phyloP scores from a whole-genome alignment of 2,329 filamentous ascomycete species.

The Furcasterigmium furcatum region DNA sequence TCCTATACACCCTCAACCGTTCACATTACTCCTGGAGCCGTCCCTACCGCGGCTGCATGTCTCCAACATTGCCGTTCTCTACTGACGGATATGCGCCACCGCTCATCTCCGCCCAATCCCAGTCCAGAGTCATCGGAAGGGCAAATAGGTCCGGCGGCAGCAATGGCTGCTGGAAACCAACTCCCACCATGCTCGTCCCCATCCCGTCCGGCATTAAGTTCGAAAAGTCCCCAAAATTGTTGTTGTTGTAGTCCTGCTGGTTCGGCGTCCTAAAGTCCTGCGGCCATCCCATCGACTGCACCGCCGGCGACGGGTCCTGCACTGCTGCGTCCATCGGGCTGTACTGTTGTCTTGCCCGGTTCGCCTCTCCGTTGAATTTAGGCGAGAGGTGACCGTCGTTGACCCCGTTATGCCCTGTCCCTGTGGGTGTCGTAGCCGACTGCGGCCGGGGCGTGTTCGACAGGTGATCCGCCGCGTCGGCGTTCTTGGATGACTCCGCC shows the following conservation, averaged over 20 bases:
- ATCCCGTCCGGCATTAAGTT: slow-evolving; percentile 35
- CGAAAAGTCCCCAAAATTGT: slow-evolving; percentile 33
- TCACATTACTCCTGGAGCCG: too few species aligned
- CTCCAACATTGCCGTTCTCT: slow-evolving; percentile 55
- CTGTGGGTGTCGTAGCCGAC: slow-evolving; percentile 22
- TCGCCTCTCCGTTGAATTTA: slow-evolving; percentile 13
- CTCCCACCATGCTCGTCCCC: slow-evolving; percentile 21
- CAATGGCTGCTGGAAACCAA: slow-evolving; percentile 74
- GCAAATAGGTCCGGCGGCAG: slow-evolving; percentile 93
- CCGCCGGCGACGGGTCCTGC: slow-evolving; percentile 41
- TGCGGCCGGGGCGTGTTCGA: slow-evolving; percentile 24
- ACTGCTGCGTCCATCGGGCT: slow-evolving; percentile 35
- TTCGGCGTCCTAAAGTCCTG: slow-evolving; percentile 37
- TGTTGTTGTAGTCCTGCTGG: slow-evolving; percentile 35
- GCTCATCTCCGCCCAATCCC: slow-evolving; percentile 72
- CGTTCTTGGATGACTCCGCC: slow-evolving; percentile 38
- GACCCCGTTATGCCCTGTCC: slow-evolving; percentile 14
- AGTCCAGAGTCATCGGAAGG: slow-evolving; percentile 93
- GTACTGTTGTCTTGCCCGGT: slow-evolving; percentile 8
- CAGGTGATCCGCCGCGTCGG: slow-evolving; percentile 29
- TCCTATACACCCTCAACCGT: too few species aligned
- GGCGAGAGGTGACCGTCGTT: slow-evolving; percentile 10
- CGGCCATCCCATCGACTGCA: slow-evolving; percentile 41
- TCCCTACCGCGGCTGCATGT: slow-evolving; percentile 5
- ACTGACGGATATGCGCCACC: slow-evolving; percentile 62